Base-by-base conservation (phyloP, 2,329 filamentous ascomycete genomes). In the Cladosporium cucumerinum region DNA sequence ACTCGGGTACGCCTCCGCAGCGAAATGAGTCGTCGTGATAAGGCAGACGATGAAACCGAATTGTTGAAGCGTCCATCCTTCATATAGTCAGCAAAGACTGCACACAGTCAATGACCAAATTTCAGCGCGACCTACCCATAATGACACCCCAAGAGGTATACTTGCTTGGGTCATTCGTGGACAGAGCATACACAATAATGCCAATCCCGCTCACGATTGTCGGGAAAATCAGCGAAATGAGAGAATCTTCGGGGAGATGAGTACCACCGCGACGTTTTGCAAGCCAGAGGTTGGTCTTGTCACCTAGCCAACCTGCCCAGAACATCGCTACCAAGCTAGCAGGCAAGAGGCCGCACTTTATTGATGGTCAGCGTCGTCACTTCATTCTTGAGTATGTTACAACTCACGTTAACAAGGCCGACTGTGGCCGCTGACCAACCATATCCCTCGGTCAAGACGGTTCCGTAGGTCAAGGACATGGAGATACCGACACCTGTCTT, bases 391-490 rank as follows among this genome's bases (percentile, higher is more conserved):
- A 16, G 6, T 3, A 7, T 5, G 6, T 32, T 54, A 3, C n/a
- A 12, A 63, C 59, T 30, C 39, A 63, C 63, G 61, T 72, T 72
- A 63, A 72, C 63, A n/a, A 72, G 68, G 5, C 70, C 71, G 18
- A 71, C 65, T 2, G 66, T 68, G 14, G 66, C 69, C 11, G 68
- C 48, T 4, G 67, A 61, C 76, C 78, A 79, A 64, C 71, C 67
- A 60, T 78, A 79, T 34, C 66, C 69, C 21, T 69, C 61, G 18
- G 73, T 68, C 7, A 80, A 70, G 3, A 81, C 74, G 1, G 74
- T 70, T 61, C 76, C 72, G 65, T 80, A 80, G 1, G 75, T 77
- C 11, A 79, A 69, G 1, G 75, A 76, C 65, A 80, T 78, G 25
- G 75, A 75, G 26, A 80, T 75, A 12, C 59, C 59, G 8, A 52